phyloP scores from a whole-genome alignment of 2,329 filamentous ascomycete genomes.

The Pleoardoris graminearum region DNA sequence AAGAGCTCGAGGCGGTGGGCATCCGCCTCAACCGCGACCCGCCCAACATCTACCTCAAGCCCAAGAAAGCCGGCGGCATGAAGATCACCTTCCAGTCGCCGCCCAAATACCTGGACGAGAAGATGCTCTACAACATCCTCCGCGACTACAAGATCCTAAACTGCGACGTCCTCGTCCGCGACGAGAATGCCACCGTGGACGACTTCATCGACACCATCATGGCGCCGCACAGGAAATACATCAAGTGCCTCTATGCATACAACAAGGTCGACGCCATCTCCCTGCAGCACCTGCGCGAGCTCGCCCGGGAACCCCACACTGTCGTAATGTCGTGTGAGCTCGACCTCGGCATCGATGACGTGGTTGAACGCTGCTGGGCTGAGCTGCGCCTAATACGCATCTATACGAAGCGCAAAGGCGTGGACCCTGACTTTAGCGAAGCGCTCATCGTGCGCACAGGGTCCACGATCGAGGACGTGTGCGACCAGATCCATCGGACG shows the following conservation, averaged over 20 bases:
- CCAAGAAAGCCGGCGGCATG: constrained; percentile 95
- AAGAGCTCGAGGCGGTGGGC: constrained; percentile 90
- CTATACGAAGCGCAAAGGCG: constrained; percentile 94
- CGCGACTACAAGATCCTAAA: constrained; percentile 99
- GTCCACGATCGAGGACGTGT: constrained; percentile 93
- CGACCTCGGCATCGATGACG: constrained; percentile 88
- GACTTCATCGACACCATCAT: constrained; percentile 99
- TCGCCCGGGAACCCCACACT: constrained; percentile 90
- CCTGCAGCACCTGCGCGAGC: constrained; percentile 86
- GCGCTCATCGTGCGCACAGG: constrained; percentile 89
- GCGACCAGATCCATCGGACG: constrained; percentile 89
- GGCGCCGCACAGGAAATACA: constrained; percentile 98
- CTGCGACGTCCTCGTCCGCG: constrained; percentile 91
- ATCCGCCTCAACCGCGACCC: constrained; percentile 91
- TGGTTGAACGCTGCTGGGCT: constrained; percentile 93
- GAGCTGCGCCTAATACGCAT: constrained; percentile 87
- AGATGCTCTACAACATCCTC: constrained; percentile 97
- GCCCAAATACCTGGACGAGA: constrained; percentile 91
- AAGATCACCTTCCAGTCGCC: constrained; percentile 94
- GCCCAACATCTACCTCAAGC: constrained; percentile 96
- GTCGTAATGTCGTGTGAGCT: constrained; percentile 98
- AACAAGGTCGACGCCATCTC: constrained; percentile 98
- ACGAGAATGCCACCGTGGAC: constrained; percentile 91
- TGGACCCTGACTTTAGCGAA: constrained; percentile 86
- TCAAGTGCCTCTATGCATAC: constrained; percentile 92